A percentile compares a stretch with the other conserved stretches of the same genome.
These are phyloP conservation scores for Noccaea caerulescens DNA, from an alignment of 345 rosid genomes.

Conservation along the genomic window DNA sequence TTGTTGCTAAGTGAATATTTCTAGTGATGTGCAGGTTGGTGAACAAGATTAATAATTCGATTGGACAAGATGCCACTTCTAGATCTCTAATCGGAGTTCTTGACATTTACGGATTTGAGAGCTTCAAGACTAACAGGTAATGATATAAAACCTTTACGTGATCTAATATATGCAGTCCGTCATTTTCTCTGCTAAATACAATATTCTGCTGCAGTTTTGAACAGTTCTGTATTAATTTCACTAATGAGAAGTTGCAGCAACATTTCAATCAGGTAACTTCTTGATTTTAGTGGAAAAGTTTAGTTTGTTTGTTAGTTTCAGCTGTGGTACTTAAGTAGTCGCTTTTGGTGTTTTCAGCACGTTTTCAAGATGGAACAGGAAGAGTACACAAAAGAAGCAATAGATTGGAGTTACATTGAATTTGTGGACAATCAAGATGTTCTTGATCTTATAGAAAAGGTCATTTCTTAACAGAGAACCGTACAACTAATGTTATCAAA, in stretches of 20 bases:
- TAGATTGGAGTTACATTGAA: conserved; percentile 95
- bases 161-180: background rate
- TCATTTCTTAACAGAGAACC: conserved; percentile 32
- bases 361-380: conserved; percentile 99
- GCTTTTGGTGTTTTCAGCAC: conserved; percentile 56
- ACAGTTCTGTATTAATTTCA: conserved; percentile 94
- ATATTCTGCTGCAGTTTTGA: conserved; percentile 66
- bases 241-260: conserved; percentile 96
- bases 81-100: conserved; percentile 89
- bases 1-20: conserved; percentile 30
- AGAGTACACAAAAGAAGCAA: conserved; percentile 93
- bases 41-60: conserved; percentile 76
- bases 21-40: conserved; percentile 71
- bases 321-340: conserved; percentile 2
- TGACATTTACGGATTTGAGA: conserved; percentile 94
- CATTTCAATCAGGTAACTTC: conserved; percentile 88
- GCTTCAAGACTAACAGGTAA: conserved; percentile 89
- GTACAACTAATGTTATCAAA: background rate
- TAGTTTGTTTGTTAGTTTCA: conserved; percentile 9
- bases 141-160: background rate
- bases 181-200: conserved; percentile 27
- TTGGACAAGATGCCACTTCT: conserved; percentile 89
- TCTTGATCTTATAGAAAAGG: conserved; percentile 93
- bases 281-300: conserved; percentile 17
- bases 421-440: conserved; percentile 98